Evolutionary conservation across 495 filamentous ascomycete species (phyloP).

Genomic region (Podospora anserina): DNA sequence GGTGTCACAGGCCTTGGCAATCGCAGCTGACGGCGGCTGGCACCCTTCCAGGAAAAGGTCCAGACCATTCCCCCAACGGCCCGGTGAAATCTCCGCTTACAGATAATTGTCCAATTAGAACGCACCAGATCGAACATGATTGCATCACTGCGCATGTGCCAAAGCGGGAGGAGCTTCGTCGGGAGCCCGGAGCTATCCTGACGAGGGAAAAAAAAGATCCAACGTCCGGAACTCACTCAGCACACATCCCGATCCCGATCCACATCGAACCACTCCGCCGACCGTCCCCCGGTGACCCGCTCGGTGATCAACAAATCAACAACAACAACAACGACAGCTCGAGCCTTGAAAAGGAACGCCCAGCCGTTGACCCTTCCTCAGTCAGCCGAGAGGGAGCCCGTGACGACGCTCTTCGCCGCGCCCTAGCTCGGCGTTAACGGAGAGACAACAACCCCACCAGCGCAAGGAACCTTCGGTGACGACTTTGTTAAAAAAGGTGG

Average conservation of each 20-base stretch:
- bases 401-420: neutral
- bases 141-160: constrained; percentile 20
- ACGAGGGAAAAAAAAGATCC: constrained; percentile 19
- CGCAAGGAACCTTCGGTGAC: constrained; percentile 1
- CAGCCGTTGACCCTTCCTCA: neutral
- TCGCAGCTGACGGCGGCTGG: neutral
- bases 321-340: neutral
- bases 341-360: neutral
- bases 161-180: neutral
- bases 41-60: neutral
- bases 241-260: constrained; percentile 10
- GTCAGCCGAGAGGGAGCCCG: neutral
- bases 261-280: constrained; percentile 9
- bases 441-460: neutral
- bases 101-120: constrained; percentile 13
- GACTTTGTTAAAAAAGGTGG: neutral
- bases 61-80: neutral
- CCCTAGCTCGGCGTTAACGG: constrained; percentile 9
- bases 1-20: neutral
- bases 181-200: constrained; percentile 13
- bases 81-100: too few relatives aligned
- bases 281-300: neutral
- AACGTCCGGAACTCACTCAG: constrained; percentile 11
- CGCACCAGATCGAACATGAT: neutral
- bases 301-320: neutral